Base-by-base conservation (phyloP, 2,329 filamentous ascomycete species). In the Beauveria varroae region DNA sequence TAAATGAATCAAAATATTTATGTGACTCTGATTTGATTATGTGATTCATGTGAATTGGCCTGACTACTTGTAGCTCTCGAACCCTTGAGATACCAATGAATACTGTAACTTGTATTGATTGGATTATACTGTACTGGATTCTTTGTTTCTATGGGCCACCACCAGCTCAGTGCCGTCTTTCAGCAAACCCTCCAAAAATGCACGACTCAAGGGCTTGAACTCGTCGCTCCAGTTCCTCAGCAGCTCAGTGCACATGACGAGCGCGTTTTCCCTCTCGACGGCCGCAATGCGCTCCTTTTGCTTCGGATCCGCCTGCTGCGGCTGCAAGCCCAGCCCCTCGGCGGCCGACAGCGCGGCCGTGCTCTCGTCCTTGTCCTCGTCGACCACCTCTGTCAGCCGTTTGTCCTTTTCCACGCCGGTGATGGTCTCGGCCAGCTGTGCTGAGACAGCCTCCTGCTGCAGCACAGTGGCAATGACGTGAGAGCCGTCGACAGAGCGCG, bases 181-280 rank as follows among this genome's bases (percentile, higher is more conserved):
- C 49, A 86, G 67, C 44, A 86, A 68, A 56, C 76, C 74, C 61
- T 79, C 76, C 62, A 86, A 76, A n/a, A 76, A 68, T 16, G 66
- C 69, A 51, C 70, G 70, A 30, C 75, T 74, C 63, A 72, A 68
- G 1, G 74, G 65, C 1, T 77, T 70, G 65, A 85, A 67, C 7
- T 75, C 72, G 1, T 72, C 69, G 0, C 75, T 72, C 20, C 75
- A 73, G 50, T 74, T 76, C 66, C 76, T 78, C 46, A 85, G 66
- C 58, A 88, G 66, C 69, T 86, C 81, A 2, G 78, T 78, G 3
- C 85, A 76, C 61, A 88, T 69, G 0, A 87, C 81, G 24, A 88
- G 71, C 0, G 78, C 83, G 63, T 88, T 88, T 69, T 87, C 84
- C 9, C 83, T 76, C 66, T 87, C 84, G 6, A 83, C 74, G 63